Base-by-base conservation (phyloP, 805 yeast species). In the Cyberlindnera americana region DNA sequence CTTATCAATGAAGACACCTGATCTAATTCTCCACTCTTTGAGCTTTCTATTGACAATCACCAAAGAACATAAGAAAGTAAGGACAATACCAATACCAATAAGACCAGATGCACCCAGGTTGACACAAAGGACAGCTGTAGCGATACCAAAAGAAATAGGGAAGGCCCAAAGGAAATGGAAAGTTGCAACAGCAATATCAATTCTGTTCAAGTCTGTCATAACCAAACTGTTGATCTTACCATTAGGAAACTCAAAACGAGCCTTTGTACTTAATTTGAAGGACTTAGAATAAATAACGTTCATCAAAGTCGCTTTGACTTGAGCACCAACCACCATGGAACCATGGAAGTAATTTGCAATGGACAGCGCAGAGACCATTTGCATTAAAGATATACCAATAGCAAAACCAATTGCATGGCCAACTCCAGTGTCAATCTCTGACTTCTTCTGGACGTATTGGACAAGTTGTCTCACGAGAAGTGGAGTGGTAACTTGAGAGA, bases 141-240 rank as follows among this genome's bases (percentile, higher is more conserved):
- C 73, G 43, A 84, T 76, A 5, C 72, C 71, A 36, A 85, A 61
- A 1, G 85, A 72, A 7, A 82, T 65, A 0, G 90, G 88, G 54
- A 85, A 75, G 12, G 78, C 67, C 50, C 81, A 60, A 17, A 81
- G 55, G 53, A 81, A 77, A 5, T 84, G 83, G 52, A 80, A 78
- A 47, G 80, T 82, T 4, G 76, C 77, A n/a, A 79, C 60, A 8
- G 89, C 88, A 49, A 84, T 71, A 60, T 87, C 95, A 24, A 89
- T 71, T 54, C 95, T 77, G 13, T 90, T 74, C 27, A 88, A 66
- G 57, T 89, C 96, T 3, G 95, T 80, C 46, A 93, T 85, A 58
- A 88, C 74, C 58, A 87, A 62, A 9, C 89, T 78, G 22, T 95
- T 85, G 41, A 89, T 73, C 44, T 74, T 77, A 30, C 91, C 82